Base-by-base conservation (phyloP, 1,284 basidiomycete species). In the Malassezia slooffiae region DNA sequence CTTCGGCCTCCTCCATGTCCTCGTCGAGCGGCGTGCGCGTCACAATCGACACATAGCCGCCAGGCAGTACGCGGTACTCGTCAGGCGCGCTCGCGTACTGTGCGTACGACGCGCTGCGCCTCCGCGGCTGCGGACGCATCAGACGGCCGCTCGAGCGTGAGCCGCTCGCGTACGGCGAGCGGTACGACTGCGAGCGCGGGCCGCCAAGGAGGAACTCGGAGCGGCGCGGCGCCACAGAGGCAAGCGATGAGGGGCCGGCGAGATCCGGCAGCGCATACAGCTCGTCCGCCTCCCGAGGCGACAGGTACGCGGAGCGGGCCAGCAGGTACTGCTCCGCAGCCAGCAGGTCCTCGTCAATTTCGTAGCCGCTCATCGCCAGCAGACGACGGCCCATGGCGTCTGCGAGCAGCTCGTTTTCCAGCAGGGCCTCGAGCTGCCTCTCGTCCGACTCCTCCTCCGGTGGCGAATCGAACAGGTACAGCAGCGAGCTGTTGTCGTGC, bases 391-490 rank as follows among this genome's bases (percentile, higher is more conserved):
- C 58, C 30, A 61, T 50, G 28, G 55, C 38, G 17, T 58, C 47
- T 10, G 55, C 31, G 8, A 61, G 47, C 29, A 54, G 32, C 1
- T 61, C 58, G 23, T 61, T 43, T n/a, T 58, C 54, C 5, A 60
- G 35, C 17, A 58, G 37, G 11, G 38, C 41, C 10, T 49, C 41
- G 19, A 60, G 46, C 17, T 43, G 22, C 11, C 21, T 54, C 46
- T 53, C 56, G 33, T 56, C 52, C 11, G 27, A 20, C 15, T 41
- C 31, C 10, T 17, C 32, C 12, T 9, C 8, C 4, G 24, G 29
- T 12, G 24, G 7, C 8, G 29, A 11, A 5, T 58, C 50, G 17
- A 57, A 38, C 11, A 58, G 35, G 17, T 61, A 61, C 9, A 61
- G 41, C 33, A 58, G 33, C 4, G 58, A 57, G 13, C 54, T 37